Evolutionary conservation across 352 stramenopile species (phyloP).

Genomic region (Globisporangium spinosum): DNA sequence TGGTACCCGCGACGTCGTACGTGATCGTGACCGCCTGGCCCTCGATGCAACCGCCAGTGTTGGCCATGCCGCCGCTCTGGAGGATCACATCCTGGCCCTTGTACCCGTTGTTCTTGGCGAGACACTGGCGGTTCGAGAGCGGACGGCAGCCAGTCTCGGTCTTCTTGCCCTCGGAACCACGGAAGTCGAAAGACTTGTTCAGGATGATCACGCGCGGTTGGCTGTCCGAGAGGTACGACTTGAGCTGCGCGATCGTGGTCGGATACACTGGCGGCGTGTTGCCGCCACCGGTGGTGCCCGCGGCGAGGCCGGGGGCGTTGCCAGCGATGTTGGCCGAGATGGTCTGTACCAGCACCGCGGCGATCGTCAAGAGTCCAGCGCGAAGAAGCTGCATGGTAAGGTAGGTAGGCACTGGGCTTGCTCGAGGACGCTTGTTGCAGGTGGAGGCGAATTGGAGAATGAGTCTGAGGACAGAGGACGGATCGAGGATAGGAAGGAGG

Average conservation of each 20-base stretch:
- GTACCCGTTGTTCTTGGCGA: conserved; percentile 51
- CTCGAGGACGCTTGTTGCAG: not conserved
- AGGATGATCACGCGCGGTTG: conserved; percentile 49
- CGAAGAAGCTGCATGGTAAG: conserved; percentile 6
- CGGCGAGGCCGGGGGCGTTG: conserved; percentile 20
- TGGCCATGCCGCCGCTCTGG: conserved; percentile 43
- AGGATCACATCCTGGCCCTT: conserved; percentile 56
- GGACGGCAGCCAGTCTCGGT: conserved; percentile 48
- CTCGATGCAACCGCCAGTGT: conserved; percentile 44
- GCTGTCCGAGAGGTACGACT: conserved; percentile 35
- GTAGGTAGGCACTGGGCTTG: not conserved
- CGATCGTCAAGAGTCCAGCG: conserved; percentile 4
- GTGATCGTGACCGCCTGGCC: conserved; percentile 32
- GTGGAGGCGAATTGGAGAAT: not conserved
- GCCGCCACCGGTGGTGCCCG: conserved; percentile 40
- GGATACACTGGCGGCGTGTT: conserved; percentile 30
- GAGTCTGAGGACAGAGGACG: not conserved
- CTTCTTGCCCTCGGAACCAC: conserved; percentile 39
- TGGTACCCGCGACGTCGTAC: conserved; percentile 35
- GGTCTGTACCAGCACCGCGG: conserved; percentile 3
- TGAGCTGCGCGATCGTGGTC: conserved; percentile 35
- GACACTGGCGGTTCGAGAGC: conserved; percentile 34
- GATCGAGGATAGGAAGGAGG: not conserved
- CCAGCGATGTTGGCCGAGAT: conserved; percentile 9
- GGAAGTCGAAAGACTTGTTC: conserved; percentile 47